phyloP scores from a whole-genome alignment of 2,329 filamentous ascomycete genomes.

The Verticillium alfalfae region DNA sequence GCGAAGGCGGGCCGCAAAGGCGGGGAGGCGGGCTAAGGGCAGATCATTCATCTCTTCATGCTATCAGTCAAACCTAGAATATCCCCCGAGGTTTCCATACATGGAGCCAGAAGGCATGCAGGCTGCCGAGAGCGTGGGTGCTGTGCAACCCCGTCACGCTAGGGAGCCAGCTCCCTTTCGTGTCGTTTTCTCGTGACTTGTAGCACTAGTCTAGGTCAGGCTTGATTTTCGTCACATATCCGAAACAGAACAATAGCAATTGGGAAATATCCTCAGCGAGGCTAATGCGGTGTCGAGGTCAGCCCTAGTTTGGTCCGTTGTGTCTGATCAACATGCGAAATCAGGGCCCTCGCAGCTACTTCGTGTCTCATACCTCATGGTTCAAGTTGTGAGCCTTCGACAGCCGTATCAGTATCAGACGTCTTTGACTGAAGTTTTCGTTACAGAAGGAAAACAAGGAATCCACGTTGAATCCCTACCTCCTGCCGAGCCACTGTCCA shows the following conservation, averaged over 20 bases:
- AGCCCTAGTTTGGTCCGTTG: background rate
- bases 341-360: background rate
- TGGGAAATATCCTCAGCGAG: background rate
- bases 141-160: background rate
- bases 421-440: background rate
- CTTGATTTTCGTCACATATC: background rate
- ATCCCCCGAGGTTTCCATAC: background rate
- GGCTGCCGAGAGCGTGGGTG: background rate
- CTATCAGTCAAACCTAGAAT: background rate
- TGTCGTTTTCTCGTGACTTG: background rate
- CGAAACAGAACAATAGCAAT: background rate
- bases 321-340: background rate
- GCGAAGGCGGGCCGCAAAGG: background rate
- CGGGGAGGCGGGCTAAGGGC: background rate
- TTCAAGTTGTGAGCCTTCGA: too few relatives aligned
- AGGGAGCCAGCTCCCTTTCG: background rate
- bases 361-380: too few relatives aligned
- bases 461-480: background rate
- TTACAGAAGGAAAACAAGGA: background rate
- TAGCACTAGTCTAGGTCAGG: background rate
- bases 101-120: background rate
- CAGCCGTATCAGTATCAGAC: too few relatives aligned
- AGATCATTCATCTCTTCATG: background rate
- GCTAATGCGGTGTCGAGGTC: background rate
- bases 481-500: too few relatives aligned